phyloP scores from a whole-genome alignment of 2,329 filamentous ascomycete genomes.

The Lasiodiplodia gonubiensis region DNA sequence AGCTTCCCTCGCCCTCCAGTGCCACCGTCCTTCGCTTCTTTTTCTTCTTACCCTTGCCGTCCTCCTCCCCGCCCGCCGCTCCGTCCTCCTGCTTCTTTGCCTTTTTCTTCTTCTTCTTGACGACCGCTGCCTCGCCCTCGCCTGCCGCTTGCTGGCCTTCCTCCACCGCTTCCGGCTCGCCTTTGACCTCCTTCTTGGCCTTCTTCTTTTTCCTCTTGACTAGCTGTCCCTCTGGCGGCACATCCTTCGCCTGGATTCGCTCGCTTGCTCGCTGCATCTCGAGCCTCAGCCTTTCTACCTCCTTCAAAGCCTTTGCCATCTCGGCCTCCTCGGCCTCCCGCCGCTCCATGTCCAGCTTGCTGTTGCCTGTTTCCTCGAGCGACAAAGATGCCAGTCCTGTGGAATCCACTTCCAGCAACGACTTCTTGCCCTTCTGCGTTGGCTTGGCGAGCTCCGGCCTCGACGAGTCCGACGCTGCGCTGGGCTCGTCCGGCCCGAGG shows the following conservation, averaged over 20 bases:
- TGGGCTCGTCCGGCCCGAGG: constrained; percentile 45
- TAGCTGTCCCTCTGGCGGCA: constrained; percentile 67
- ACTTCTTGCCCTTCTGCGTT: constrained; percentile 59
- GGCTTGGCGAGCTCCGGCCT: constrained; percentile 42
- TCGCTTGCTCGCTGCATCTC: constrained; percentile 89
- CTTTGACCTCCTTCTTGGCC: constrained; percentile 65
- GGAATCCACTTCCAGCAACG: constrained; percentile 83
- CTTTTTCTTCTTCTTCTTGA: constrained; percentile 52
- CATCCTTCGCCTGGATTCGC: constrained; percentile 73
- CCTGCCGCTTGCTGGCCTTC: constrained; percentile 30
- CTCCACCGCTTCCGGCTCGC: constrained; percentile 31
- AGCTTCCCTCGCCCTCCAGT: constrained; percentile 13
- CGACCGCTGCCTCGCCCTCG: constrained; percentile 27
- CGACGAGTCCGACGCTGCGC: constrained; percentile 33
- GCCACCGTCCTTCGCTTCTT: constrained; percentile 47
- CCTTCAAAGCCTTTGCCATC: constrained; percentile 85
- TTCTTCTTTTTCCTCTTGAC: constrained; percentile 66
- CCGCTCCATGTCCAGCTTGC: constrained; percentile 64
- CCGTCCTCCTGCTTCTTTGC: constrained; percentile 35
- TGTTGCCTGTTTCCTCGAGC: constrained; percentile 60
- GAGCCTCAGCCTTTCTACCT: constrained; percentile 83
- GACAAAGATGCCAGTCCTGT: constrained; percentile 77
- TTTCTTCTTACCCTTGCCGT: constrained; percentile 46
- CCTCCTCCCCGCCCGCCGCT: constrained; percentile 33
- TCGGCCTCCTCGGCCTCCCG: constrained; percentile 81